A percentile compares a stretch with the other conserved stretches of the same genome.
These are phyloP conservation scores for Lasiodiplodia theobromae DNA, from an alignment of 2,329 filamentous ascomycete species.

Conservation along the genomic window DNA sequence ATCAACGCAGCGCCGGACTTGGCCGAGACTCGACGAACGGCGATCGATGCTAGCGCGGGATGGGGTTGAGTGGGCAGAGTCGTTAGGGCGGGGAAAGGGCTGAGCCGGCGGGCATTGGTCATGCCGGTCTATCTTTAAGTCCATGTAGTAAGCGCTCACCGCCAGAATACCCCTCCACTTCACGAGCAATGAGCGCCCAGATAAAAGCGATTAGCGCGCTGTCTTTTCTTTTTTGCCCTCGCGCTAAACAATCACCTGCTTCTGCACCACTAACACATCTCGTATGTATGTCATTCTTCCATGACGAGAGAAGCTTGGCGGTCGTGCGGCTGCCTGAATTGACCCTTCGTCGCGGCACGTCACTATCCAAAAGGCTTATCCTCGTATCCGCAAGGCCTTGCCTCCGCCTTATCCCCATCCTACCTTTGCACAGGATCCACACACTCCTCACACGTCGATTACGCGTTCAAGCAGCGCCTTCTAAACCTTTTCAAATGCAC, in stretches of 20 bases:
- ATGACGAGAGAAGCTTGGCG: slow-evolving; percentile 15
- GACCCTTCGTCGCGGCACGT: not conserved
- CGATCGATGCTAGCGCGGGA: not conserved
- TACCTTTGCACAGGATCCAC: not conserved
- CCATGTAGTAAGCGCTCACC: slow-evolving; percentile 17
- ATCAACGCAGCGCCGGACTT: not conserved
- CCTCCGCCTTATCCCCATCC: not conserved
- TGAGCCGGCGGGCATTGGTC: slow-evolving; percentile 1
- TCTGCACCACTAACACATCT: slow-evolving; percentile 1
- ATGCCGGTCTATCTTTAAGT: slow-evolving; percentile 19
- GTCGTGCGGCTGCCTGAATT: slow-evolving; percentile 4
- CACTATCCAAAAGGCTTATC: not conserved
- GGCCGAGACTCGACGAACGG: not conserved
- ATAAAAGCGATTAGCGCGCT: not conserved
- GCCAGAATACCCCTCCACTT: not conserved
- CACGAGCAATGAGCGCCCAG: not conserved
- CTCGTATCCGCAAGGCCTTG: not conserved
- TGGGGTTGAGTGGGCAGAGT: not conserved
- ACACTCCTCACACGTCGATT: slow-evolving; percentile 1
- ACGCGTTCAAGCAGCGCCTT: slow-evolving; percentile 12
- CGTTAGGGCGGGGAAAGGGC: slow-evolving; percentile 15
- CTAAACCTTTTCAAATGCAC: too few species aligned
- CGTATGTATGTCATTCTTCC: slow-evolving; percentile 16
- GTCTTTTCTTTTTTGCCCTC: not conserved
- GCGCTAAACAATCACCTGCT: slow-evolving; percentile 15